A percentile compares a stretch with the other conserved stretches of the same genome.
These are phyloP conservation scores for Bryoerythrophyllum caledonicum DNA, from an alignment of 225 moss, liverwort and hornwort species.

Conservation along the genomic window DNA sequence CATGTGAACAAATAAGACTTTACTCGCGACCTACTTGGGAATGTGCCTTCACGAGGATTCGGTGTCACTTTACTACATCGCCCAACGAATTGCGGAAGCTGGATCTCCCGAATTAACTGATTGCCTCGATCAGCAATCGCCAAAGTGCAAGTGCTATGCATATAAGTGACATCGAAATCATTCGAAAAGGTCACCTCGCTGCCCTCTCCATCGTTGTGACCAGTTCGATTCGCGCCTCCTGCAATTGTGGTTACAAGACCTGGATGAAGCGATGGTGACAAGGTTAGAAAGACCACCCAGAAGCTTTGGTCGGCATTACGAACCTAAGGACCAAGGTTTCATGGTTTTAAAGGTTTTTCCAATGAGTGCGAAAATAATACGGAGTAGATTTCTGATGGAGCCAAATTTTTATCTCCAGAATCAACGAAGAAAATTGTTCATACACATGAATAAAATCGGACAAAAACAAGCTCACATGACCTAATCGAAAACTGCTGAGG, in stretches of 20 bases:
- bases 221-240: slow-evolving; percentile 62
- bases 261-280: slow-evolving; percentile 36
- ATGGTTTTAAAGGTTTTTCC: too few species aligned
- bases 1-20: too few species aligned
- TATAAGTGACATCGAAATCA: slow-evolving; percentile 57
- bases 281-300: too few species aligned
- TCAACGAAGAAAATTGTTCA: slow-evolving; percentile 3
- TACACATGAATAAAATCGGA: too few species aligned
- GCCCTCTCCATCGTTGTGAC: slow-evolving; percentile 68
- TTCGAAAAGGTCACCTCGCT: slow-evolving; percentile 52
- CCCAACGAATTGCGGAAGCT: slow-evolving; percentile 48
- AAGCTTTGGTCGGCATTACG: too few species aligned
- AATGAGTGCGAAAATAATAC: too few species aligned
- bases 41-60: slow-evolving; percentile 3
- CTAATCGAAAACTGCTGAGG: too few species aligned
- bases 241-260: slow-evolving; percentile 71
- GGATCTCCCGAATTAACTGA: slow-evolving; percentile 53
- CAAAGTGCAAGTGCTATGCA: slow-evolving; percentile 51
- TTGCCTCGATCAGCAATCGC: slow-evolving; percentile 62
- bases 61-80: slow-evolving; percentile 33
- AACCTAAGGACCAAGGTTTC: too few species aligned
- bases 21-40: slow-evolving; percentile 36
- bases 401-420: too few species aligned
- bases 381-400: too few species aligned
- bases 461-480: too few species aligned